Conservation (phyloP, 2,329 filamentous ascomycete species). For the Cercospora zeina region DNA sequence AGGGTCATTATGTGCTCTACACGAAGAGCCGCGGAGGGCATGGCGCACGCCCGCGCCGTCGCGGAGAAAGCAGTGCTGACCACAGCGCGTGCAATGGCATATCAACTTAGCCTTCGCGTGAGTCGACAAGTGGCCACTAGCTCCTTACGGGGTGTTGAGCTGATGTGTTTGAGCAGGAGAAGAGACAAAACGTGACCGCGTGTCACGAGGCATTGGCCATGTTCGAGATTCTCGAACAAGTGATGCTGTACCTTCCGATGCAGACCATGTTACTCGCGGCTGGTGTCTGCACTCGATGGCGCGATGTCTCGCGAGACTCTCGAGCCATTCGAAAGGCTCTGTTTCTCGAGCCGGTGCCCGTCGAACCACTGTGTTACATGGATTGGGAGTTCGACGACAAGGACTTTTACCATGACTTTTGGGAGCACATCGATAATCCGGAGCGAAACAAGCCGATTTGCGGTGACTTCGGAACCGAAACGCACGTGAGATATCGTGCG, state of each 20-base stretch:
- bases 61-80: neutral
- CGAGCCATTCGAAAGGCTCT: conserved; percentile 8
- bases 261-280: conserved; percentile 10
- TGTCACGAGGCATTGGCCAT: neutral
- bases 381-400: neutral
- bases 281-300: conserved; percentile 8
- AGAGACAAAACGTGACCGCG: neutral
- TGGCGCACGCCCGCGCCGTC: neutral
- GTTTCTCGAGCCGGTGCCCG: neutral
- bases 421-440: neutral
- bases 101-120: neutral
- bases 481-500: neutral
- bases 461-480: neutral
- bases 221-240: conserved; percentile 11
- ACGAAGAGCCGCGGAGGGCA: neutral
- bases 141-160: neutral
- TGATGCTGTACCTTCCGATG: conserved; percentile 11
- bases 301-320: neutral
- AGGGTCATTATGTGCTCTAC: neutral
- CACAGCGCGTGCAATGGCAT: neutral
- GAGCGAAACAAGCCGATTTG: neutral
- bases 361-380: neutral
- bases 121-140: neutral
- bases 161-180: neutral
- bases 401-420: conserved; percentile 3